These are phyloP conservation scores for Solanum bukasovii DNA, from an alignment of 257 asterid species.

Conservation along the genomic window DNA sequence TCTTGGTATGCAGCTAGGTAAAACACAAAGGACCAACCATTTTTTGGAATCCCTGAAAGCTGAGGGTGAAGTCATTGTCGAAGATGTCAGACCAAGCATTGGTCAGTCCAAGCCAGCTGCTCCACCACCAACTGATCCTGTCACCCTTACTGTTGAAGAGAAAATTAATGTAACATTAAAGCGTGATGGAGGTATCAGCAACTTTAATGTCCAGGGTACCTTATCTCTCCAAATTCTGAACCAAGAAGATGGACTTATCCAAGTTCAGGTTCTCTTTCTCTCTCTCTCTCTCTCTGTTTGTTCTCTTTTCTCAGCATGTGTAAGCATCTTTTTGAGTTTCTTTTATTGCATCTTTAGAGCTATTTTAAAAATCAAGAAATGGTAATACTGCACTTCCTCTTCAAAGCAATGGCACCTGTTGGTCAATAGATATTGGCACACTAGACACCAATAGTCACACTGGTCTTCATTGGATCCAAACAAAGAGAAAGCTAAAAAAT, in stretches of 20 bases:
- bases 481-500: not conserved
- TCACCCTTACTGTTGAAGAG: constrained; percentile 77
- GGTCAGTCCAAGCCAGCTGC: constrained; percentile 66
- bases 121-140: constrained; percentile 72
- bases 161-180: constrained; percentile 58
- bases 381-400: not conserved
- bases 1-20: constrained; percentile 85
- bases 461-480: not conserved
- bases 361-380: not conserved
- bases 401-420: not conserved
- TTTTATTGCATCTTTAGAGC: not conserved
- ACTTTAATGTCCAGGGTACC: constrained; percentile 81
- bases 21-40: constrained; percentile 68
- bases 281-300: not conserved
- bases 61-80: constrained; percentile 81
- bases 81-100: constrained; percentile 66
- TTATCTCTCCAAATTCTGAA: constrained; percentile 73
- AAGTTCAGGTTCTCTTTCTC: constrained; percentile 64
- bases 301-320: not conserved
- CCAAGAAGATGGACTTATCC: constrained; percentile 80
- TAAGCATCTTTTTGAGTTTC: not conserved
- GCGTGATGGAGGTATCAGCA: constrained; percentile 80
- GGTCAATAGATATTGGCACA: not conserved
- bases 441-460: not conserved
- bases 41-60: constrained; percentile 84